Percentiles rank a stretch among this genome's conserved stretches.
phyloP scores from a whole-genome alignment of 169 alveolate species.

The Theileria orientalis region DNA sequence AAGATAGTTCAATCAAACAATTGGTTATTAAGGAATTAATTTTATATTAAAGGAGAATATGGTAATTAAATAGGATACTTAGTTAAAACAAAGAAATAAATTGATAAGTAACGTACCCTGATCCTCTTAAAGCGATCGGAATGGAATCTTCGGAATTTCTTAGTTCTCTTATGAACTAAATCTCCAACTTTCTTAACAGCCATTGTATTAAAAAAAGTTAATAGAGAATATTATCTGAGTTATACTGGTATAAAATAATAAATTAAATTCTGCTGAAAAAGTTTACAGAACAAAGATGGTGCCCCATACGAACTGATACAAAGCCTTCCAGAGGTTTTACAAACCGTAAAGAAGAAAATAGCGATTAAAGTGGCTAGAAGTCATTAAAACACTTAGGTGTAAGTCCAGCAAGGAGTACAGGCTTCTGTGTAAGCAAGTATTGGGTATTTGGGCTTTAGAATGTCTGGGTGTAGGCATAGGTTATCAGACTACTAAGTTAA shows the following conservation, averaged over 20 bases:
- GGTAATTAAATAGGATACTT: neutral
- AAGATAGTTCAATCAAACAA: neutral
- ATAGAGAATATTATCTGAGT: conserved; percentile 4
- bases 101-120: conserved; percentile 72
- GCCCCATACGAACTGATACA: no score
- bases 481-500: no score
- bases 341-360: no score
- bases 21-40: neutral
- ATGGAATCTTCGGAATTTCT: conserved; percentile 91
- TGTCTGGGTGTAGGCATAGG: no score
- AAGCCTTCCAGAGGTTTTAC: no score
- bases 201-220: conserved; percentile 36
- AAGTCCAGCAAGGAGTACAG: no score
- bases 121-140: conserved; percentile 93
- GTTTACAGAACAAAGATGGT: no score
- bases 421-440: no score
- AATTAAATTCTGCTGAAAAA: neutral
- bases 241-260: neutral
- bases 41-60: neutral
- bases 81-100: neutral
- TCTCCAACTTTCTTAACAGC: conserved; percentile 80
- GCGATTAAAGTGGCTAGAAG: no score
- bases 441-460: no score
- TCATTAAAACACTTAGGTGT: no score
- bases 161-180: conserved; percentile 90